Evolutionary conservation across 257 asterid species (phyloP), one percentile per base, ranked within the genome.

Genomic region (Przewalskia tangutica): DNA sequence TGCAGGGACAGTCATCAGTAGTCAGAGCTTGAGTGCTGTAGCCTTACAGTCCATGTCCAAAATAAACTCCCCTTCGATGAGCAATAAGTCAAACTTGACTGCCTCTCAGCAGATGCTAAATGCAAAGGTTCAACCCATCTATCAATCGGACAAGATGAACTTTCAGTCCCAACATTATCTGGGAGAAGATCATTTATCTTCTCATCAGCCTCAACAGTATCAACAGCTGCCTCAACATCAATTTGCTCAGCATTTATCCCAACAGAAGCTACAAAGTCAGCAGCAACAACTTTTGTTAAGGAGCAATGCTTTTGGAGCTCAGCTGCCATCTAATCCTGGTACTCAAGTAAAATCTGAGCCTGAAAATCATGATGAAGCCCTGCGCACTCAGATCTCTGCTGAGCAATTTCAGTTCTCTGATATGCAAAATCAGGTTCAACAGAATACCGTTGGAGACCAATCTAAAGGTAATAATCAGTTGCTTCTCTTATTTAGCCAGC

Each of bases 191-290:
- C 81, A 85, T 75, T 79, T 85, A 56, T 91, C 89, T 77, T 84
- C 92, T 86, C 91, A 86, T 84, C 91, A 87, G 65, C 92, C 84
- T n/a, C 94, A 89, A 64, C 91, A 87, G 80, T 85, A 88, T 85
- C 93, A 83, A 56, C 93, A 85, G 64, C 89, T 91, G 63, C 62
- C 94, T 81, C 93, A 88, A 65, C 90, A 85, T 68, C 94, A 90
- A 78, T 84, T 82, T 82, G 86, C 85, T 76, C 97, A 89, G 60
- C 90, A 85, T 86, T 94, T 87, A 76, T 85, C 84, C 83, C 92
- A 87, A 86, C 95, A 88, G 66, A 95, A 86, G 56, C 91, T 77
- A 82, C 97, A 88, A 83, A 84, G 50, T 84, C 97, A 91, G 79
- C 93, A 89, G 71, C 85, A 87, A 84, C 98, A 91, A 87, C 83